phyloP scores from a whole-genome alignment of 2,329 filamentous ascomycete genomes.

The Huntiella bhutanensis region DNA sequence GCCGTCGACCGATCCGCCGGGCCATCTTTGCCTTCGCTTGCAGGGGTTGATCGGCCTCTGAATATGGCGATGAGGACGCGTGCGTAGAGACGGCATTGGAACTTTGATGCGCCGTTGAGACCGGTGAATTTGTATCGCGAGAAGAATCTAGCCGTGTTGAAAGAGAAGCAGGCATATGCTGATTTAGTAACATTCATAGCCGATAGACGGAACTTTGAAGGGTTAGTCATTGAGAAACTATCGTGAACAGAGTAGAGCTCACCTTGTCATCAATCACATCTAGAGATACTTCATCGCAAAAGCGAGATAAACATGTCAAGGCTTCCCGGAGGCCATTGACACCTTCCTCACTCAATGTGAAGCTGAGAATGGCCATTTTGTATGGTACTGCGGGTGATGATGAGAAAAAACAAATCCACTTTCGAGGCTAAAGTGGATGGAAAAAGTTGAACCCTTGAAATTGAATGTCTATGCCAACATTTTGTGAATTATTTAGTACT shows the following conservation, averaged over 20 bases:
- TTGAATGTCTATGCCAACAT: no score
- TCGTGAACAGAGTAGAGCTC: constrained; percentile 47
- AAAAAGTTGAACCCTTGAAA: no score
- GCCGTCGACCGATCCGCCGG: constrained; percentile 36
- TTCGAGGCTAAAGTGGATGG: no score
- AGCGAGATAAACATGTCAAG: constrained; percentile 56
- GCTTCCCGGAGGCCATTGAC: constrained; percentile 53
- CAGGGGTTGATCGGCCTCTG: constrained; percentile 42
- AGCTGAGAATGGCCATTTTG: constrained; percentile 44
- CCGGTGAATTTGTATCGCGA: constrained; percentile 49
- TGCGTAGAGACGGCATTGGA: constrained; percentile 54
- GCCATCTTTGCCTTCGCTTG: constrained; percentile 38
- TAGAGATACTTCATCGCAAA: constrained; percentile 60
- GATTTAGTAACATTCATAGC: constrained; percentile 66
- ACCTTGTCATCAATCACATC: constrained; percentile 53
- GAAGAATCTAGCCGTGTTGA: constrained; percentile 52
- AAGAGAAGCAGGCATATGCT: constrained; percentile 54
- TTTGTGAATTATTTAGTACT: no score
- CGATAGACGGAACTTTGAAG: constrained; percentile 47
- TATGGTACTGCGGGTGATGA: no score
- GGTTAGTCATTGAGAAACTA: constrained; percentile 37
- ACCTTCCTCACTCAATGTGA: constrained; percentile 56
- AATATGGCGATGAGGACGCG: constrained; percentile 47
- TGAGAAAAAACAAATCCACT: no score
- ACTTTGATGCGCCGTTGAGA: constrained; percentile 29